These are phyloP conservation scores for Tetraselmis striata DNA, from an alignment of 139 green algal species.

Conservation along the genomic window DNA sequence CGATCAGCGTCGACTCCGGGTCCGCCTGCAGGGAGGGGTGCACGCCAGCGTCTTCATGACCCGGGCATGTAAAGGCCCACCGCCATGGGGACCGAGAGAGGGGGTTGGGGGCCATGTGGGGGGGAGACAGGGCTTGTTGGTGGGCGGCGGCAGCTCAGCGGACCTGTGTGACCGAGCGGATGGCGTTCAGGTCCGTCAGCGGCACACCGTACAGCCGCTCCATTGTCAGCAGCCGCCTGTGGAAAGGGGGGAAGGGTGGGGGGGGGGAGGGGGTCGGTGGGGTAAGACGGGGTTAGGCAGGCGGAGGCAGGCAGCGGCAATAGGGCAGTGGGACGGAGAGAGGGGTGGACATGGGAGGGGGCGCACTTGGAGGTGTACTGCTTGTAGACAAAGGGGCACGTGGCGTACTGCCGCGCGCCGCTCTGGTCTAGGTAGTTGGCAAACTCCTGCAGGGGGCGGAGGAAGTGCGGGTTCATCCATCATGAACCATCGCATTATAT, in stretches of 20 bases:
- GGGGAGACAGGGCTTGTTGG: background rate
- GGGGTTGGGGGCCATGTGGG: too few relatives aligned
- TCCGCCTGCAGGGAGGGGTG: background rate
- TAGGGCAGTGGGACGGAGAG: too few relatives aligned
- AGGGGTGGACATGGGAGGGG: constrained; percentile 13
- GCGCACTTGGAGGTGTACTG: constrained; percentile 52
- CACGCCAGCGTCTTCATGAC: background rate
- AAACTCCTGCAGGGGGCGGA: constrained; percentile 52
- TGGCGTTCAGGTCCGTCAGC: constrained; percentile 83
- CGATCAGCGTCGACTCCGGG: constrained; percentile 61
- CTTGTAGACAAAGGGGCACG: constrained; percentile 70
- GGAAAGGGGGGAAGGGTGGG: too few relatives aligned
- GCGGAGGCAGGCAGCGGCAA: too few relatives aligned
- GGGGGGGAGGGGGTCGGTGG: too few relatives aligned
- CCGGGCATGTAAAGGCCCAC: too few relatives aligned
- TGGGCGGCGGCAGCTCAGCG: background rate
- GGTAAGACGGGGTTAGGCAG: too few relatives aligned
- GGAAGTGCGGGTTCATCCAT: constrained; percentile 89
- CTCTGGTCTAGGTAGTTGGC: constrained; percentile 59
- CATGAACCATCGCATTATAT: constrained; percentile 74
- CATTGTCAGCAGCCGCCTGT: constrained; percentile 79
- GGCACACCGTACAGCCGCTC: constrained; percentile 83
- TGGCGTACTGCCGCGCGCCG: constrained; percentile 55
- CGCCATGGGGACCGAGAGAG: too few relatives aligned
- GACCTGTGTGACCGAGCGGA: constrained; percentile 51